Conservation (phyloP, 2,329 filamentous ascomycete genomes). For the Plectosphaerella sp. region DNA sequence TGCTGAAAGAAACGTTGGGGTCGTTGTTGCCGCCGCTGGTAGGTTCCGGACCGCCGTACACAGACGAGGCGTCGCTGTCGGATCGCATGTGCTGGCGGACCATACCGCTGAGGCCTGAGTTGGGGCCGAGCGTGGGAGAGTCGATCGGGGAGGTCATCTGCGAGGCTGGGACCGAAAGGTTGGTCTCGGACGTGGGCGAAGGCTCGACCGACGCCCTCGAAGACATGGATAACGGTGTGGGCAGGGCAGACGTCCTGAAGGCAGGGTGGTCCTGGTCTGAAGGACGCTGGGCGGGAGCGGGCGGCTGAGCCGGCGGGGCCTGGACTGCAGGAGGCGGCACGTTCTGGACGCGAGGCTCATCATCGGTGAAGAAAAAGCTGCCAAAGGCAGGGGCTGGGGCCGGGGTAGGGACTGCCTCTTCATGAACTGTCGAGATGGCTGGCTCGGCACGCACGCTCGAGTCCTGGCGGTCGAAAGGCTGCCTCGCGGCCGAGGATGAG, state of each 20-base stretch:
- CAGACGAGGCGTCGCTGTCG: constrained; percentile 76
- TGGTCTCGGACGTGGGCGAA: constrained; percentile 18
- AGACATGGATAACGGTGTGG: constrained; percentile 35
- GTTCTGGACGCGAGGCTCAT: neutral
- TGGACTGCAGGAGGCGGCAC: neutral
- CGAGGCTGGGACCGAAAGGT: constrained; percentile 12
- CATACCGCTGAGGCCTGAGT: constrained; percentile 70
- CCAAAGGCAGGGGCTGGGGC: constrained; percentile 7
- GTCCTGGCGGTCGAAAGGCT: constrained; percentile 24
- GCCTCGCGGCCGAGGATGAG: constrained; percentile 37
- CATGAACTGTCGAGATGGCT: constrained; percentile 21
- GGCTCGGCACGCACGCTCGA: constrained; percentile 14
- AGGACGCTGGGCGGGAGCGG: constrained; percentile 31
- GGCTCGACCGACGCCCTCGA: constrained; percentile 23
- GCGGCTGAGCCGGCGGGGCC: neutral
- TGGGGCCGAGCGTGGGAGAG: constrained; percentile 75
- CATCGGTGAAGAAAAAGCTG: constrained; percentile 40
- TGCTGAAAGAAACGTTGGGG: constrained; percentile 15
- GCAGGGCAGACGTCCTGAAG: constrained; percentile 38
- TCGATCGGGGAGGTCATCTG: constrained; percentile 41
- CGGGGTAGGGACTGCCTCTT: constrained; percentile 21
- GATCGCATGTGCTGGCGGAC: constrained; percentile 80
- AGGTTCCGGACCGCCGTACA: constrained; percentile 51
- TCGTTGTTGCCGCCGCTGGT: constrained; percentile 31
- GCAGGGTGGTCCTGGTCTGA: constrained; percentile 52